Evolutionary conservation across 2,329 filamentous ascomycete genomes (phyloP), one percentile per base, ranked within the genome.

Genomic region (Hortaea werneckii): DNA sequence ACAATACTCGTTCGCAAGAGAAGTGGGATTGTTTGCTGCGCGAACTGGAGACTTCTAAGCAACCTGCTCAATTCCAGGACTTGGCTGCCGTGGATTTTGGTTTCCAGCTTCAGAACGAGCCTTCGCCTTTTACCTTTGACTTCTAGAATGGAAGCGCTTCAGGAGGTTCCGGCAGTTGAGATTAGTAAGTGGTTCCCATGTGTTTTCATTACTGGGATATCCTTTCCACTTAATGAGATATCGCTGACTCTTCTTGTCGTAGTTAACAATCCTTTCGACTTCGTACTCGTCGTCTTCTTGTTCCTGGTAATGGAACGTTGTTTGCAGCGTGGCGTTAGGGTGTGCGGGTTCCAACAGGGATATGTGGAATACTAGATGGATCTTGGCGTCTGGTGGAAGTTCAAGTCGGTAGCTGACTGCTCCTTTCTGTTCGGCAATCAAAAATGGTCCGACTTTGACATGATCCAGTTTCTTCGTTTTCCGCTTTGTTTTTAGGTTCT

Each of bases 401-500:
- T 43, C 4, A n/a, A 47, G 40, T 34, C 32, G 13, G 27, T 47
- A 47, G 27, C 39, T 40, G 4, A 12, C 34, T 43, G 26, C 27
- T 40, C 32, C 27, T 32, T 30, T 29, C 29, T n/a, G 4, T 27
- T 41, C 27, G 12, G 13, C 6, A 34, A 45, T 41, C 7, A 41
- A n/a, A 50, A 52, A 52, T 43, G 35, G 46, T 46, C 48, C n/a
- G n/a, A 50, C 41, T 29, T 53, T 53, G n/a, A 47, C 29, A 28
- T 51, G 37, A 32, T 53, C 49, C 37, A 53, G 43, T 44, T 53
- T 51, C 29, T 47, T 51, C 26, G 11, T 53, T 9, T 29, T 35
- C 46, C 43, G 37, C 41, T 40, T 35, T 38, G 40, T 50, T 41
- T 42, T 42, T 27, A 53, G 41, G 11, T 53, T 53, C 13, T 47